These are phyloP conservation scores for Filobasidium floriforme DNA, from an alignment of 768 basidiomycete genomes.

Conservation along the genomic window DNA sequence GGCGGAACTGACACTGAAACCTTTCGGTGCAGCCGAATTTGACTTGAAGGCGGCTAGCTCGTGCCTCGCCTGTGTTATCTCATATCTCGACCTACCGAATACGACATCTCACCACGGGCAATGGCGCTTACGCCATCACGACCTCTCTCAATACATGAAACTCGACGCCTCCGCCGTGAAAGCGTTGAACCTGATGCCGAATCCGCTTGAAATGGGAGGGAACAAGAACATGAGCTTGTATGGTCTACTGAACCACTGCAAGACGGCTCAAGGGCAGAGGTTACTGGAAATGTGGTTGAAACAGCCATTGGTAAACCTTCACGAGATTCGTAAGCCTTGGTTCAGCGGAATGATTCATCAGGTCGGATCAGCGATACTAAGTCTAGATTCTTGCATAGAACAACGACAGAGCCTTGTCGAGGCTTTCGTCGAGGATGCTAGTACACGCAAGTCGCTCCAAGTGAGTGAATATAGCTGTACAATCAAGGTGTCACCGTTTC, in stretches of 20 bases:
- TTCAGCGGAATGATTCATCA: neutral
- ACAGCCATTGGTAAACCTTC: constrained; percentile 86
- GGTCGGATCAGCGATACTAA: constrained; percentile 1
- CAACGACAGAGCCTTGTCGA: constrained; percentile 84
- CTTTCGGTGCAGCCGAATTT: constrained; percentile 58
- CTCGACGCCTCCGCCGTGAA: constrained; percentile 89
- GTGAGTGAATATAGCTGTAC: constrained; percentile 47
- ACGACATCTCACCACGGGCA: constrained; percentile 71
- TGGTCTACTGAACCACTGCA: constrained; percentile 87
- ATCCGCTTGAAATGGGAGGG: constrained; percentile 56
- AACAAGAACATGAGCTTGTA: constrained; percentile 79
- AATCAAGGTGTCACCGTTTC: neutral
- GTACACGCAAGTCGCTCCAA: constrained; percentile 64
- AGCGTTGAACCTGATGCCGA: constrained; percentile 76
- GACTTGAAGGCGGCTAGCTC: constrained; percentile 68
- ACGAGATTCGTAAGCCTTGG: constrained; percentile 69
- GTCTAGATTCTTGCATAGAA: constrained; percentile 48
- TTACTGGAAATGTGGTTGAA: constrained; percentile 87
- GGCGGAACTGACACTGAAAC: too few species aligned
- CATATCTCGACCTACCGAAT: constrained; percentile 69
- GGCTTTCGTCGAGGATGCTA: constrained; percentile 69
- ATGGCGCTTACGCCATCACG: constrained; percentile 75
- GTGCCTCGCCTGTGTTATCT: constrained; percentile 70
- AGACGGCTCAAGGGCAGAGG: constrained; percentile 86
- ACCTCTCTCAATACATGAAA: constrained; percentile 88